These are phyloP conservation scores for Apiospora koreana DNA, from an alignment of 2,329 filamentous ascomycete genomes.

Conservation along the genomic window DNA sequence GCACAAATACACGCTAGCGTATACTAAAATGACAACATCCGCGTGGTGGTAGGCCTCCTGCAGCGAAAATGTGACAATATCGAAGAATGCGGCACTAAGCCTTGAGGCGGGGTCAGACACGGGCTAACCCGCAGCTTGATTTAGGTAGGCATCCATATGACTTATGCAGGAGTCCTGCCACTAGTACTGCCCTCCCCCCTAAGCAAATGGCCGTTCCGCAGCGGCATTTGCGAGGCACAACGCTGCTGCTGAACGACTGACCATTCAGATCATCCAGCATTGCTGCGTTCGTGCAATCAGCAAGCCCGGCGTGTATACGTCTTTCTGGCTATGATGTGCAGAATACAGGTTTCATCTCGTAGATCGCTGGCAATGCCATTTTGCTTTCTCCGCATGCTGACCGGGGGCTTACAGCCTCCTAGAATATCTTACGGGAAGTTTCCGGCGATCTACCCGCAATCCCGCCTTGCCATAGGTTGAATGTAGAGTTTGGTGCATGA, in stretches of 20 bases:
- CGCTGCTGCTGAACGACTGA: neutral
- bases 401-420: neutral
- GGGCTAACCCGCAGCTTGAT: too few relatives aligned
- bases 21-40: too few relatives aligned
- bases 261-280: neutral
- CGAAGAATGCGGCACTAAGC: too few relatives aligned
- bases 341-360: neutral
- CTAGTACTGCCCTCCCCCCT: too few relatives aligned
- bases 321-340: neutral
- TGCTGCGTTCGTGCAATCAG: neutral
- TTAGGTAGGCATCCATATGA: too few relatives aligned
- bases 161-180: too few relatives aligned
- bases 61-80: too few relatives aligned
- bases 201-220: too few relatives aligned
- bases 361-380: neutral
- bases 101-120: too few relatives aligned
- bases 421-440: neutral
- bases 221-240: too few relatives aligned
- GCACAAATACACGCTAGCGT: slow-evolving; percentile 25
- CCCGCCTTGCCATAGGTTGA: neutral
- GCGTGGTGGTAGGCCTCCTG: too few relatives aligned
- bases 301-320: neutral
- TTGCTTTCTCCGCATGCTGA: neutral
- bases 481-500: neutral
- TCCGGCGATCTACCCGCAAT: neutral